phyloP scores from a whole-genome alignment of 495 filamentous ascomycete species.

The Talaromyces borbonicus region DNA sequence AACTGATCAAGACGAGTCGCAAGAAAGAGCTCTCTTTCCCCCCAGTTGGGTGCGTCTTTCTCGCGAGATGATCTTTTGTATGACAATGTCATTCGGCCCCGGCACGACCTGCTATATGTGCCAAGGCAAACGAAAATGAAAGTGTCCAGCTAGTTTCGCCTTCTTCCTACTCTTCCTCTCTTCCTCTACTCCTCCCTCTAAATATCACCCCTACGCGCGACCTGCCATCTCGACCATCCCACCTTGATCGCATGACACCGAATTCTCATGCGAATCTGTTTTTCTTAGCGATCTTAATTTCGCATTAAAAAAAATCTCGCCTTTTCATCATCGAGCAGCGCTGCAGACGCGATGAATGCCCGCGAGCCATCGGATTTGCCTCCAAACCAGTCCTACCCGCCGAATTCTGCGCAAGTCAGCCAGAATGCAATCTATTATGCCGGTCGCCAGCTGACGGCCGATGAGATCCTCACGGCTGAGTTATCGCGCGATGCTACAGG shows the following conservation, averaged over 20 bases:
- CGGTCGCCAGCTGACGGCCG: constrained; percentile 37
- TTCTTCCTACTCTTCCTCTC: background rate
- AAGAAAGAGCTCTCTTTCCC: no score
- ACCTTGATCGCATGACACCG: background rate
- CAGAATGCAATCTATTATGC: constrained; percentile 39
- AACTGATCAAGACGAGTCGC: no score
- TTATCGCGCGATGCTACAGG: constrained; percentile 36
- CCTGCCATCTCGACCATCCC: background rate
- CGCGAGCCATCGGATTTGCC: constrained; percentile 40
- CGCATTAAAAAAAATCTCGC: background rate
- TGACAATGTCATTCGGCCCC: constrained; percentile 3
- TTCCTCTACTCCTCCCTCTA: background rate
- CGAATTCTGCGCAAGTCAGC: constrained; percentile 38
- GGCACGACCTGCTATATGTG: constrained; percentile 4
- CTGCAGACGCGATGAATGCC: constrained; percentile 29
- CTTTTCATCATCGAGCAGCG: background rate
- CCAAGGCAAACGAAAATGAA: constrained; percentile 8
- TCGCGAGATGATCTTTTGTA: constrained; percentile 1
- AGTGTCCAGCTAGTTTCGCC: constrained; percentile 5
- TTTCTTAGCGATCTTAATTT: constrained; percentile 1
- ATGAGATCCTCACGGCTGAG: constrained; percentile 37
- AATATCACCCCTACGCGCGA: background rate
- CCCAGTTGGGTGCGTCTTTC: no score
- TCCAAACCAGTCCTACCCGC: constrained; percentile 37
- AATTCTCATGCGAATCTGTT: constrained; percentile 8